Base-by-base conservation (phyloP, 495 filamentous ascomycete genomes). In the Massariosphaeria phaeospora region DNA sequence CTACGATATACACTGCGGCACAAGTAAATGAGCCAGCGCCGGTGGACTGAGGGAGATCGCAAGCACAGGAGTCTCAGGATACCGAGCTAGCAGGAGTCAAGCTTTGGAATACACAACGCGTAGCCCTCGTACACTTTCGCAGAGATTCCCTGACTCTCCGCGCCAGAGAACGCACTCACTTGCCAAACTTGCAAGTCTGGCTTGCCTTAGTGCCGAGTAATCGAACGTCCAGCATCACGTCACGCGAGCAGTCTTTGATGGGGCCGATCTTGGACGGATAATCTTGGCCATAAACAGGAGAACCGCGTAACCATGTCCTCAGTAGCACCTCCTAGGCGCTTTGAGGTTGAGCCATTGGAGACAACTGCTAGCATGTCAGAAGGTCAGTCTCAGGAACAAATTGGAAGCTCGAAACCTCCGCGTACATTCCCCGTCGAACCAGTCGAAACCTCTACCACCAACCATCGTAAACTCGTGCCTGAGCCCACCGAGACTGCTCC, bases 361-460 rank as follows among this genome's bases (percentile, higher is more conserved):
- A 61, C 66, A 4, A 62, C 52, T 17, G 36, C 43, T 15, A 67
- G 60, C 45, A 64, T 63, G 3, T 70, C 68, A 6, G 59, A 55
- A 44, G 48, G 60, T 48, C 39, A 31, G 3, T 36, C 55, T 11
- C 51, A 38, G 29, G 33, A 57, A 4, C 18, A 35, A 18, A 39
- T 49, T n/a, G 48, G 54, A 23, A 29, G n/a, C 30, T 24, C 35
- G 12, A 48, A 58, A 74, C 56, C 72, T 20, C 5, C 15, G 17
- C 53, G 59, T 9, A 52, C 76, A 59, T 83, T 84, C 66, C 69
- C 71, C 29, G 76, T 78, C 5, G 75, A 83, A 39, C 80, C 79
- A 15, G 75, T 84, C 48, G 82, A 84, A 67, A 81, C 78, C 12
- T 76, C 73, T 9, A 76, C 75, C 55, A 80, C 77, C 59, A 76